Conservation (phyloP, 106 monocot species). For the Dioscorea alata region DNA sequence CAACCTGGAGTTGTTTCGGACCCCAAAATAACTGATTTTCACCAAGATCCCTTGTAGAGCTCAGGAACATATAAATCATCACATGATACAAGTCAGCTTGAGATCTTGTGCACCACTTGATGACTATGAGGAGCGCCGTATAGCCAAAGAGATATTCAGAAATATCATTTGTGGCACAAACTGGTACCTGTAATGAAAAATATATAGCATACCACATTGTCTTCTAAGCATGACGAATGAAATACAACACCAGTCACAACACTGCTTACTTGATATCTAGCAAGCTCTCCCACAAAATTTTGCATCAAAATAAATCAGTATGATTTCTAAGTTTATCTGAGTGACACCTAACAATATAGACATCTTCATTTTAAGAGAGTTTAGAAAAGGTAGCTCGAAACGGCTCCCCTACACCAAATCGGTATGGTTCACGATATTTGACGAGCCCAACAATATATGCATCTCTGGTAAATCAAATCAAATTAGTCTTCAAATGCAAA, state of each 20-base stretch:
- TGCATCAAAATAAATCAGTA: slow-evolving; percentile 97
- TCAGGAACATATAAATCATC: no score
- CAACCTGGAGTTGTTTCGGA: slow-evolving; percentile 62
- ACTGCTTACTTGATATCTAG: slow-evolving; percentile 71
- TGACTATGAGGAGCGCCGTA: slow-evolving; percentile 59
- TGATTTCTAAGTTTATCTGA: slow-evolving; percentile 83
- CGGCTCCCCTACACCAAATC: no score
- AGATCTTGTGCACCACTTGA: slow-evolving; percentile 89
- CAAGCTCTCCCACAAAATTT: slow-evolving; percentile 66
- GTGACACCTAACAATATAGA: no score
- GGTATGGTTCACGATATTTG: no score
- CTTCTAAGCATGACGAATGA: not conserved
- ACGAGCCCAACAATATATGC: no score
- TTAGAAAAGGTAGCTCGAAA: no score
- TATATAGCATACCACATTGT: not conserved
- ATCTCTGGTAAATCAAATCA: no score
- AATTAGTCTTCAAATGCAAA: no score
- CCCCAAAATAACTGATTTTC: slow-evolving; percentile 85
- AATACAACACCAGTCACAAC: not conserved
- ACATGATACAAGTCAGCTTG: no score
- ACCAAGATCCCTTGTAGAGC: slow-evolving; percentile 62
- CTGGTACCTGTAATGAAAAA: slow-evolving; percentile 49
- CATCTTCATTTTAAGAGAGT: no score
- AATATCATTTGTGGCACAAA: slow-evolving; percentile 83
- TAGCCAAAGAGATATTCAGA: slow-evolving; percentile 79